phyloP scores from a whole-genome alignment of 23 red algal genomes.

The Gracilaria gracilis region DNA sequence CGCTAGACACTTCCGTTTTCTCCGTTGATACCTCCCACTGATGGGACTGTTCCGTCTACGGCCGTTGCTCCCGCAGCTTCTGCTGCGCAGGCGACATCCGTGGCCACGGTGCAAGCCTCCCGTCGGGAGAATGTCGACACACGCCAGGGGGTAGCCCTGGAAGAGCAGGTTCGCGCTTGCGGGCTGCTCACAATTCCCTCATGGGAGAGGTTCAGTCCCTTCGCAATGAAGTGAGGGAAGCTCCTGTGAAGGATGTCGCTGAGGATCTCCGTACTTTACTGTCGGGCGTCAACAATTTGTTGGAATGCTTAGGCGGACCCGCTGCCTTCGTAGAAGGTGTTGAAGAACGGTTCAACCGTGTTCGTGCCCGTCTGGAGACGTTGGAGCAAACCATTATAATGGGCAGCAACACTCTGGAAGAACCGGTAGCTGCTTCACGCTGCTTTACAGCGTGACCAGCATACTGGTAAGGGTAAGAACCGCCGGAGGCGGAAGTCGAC shows the following conservation, averaged over 20 bases:
- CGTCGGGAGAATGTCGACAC: background rate
- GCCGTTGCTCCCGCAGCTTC: background rate
- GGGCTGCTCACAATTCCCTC: background rate
- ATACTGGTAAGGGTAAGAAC: too few species aligned
- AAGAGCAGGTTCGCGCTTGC: slow-evolving; percentile 7
- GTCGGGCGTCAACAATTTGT: background rate
- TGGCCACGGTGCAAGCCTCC: background rate
- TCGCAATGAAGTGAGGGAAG: background rate
- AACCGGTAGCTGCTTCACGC: background rate
- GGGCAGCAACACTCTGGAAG: background rate
- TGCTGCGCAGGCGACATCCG: background rate
- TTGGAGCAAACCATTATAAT: background rate
- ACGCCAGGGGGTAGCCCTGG: background rate
- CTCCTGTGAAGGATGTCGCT: background rate
- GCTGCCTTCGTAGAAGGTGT: background rate
- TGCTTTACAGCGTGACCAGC: background rate
- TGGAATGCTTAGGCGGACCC: background rate
- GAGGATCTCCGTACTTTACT: background rate
- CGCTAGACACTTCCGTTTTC: too few species aligned
- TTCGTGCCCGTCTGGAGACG: background rate
- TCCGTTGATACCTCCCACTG: too few species aligned
- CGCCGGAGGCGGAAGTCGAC: background rate
- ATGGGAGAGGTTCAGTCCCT: background rate
- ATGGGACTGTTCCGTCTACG: background rate
- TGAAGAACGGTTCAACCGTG: background rate